These are phyloP conservation scores for Terfezia claveryi DNA, from an alignment of 495 filamentous ascomycete genomes.

Conservation along the genomic window DNA sequence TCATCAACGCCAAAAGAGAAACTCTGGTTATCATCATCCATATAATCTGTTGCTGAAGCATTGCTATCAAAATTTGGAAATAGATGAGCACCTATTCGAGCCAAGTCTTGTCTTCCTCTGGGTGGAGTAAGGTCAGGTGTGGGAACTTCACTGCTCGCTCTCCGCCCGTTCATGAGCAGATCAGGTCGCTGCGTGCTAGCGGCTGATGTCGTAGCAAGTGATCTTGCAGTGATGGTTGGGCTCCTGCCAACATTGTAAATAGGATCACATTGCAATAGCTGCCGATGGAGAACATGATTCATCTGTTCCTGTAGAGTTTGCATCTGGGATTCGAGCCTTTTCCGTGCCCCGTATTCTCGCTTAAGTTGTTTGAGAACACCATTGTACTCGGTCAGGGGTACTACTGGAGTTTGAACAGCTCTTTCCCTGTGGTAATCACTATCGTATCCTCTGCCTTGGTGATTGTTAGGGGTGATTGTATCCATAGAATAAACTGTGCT, in stretches of 20 bases:
- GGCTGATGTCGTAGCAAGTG: not conserved
- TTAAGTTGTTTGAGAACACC: constrained; percentile 33
- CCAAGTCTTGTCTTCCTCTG: constrained; percentile 8
- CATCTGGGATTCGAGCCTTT: constrained; percentile 32
- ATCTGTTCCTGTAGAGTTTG: constrained; percentile 30
- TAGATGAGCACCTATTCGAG: constrained; percentile 7
- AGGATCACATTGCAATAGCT: constrained; percentile 3
- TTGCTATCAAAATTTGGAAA: constrained; percentile 13
- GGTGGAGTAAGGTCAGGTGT: constrained; percentile 17
- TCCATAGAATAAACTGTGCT: constrained; percentile 2
- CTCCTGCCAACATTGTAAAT: not conserved
- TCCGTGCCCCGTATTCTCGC: constrained; percentile 33
- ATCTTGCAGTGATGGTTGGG: not conserved
- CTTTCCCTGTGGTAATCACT: not conserved
- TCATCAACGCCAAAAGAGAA: constrained; percentile 8
- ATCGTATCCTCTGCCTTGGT: not conserved
- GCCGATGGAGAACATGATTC: constrained; percentile 15
- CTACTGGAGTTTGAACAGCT: constrained; percentile 9
- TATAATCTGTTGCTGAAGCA: constrained; percentile 4
- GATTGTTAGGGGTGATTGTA: not conserved
- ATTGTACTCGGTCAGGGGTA: constrained; percentile 36
- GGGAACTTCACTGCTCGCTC: constrained; percentile 17
- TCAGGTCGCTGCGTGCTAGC: constrained; percentile 2
- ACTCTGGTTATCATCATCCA: constrained; percentile 4
- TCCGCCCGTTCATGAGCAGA: constrained; percentile 11